These are phyloP conservation scores for Moricandia moricandioides DNA, from an alignment of 345 rosid genomes.

Conservation along the genomic window DNA sequence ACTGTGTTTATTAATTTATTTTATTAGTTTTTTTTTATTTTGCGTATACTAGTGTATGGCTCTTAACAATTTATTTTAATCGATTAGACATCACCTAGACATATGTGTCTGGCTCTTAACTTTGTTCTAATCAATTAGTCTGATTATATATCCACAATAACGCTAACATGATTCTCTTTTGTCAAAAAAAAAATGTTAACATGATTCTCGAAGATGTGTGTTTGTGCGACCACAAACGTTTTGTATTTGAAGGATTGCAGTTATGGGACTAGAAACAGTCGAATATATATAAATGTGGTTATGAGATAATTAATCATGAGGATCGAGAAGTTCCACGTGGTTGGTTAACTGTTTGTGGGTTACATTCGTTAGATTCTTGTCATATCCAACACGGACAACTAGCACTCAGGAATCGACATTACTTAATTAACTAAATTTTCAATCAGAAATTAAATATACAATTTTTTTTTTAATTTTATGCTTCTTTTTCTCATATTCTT, in stretches of 20 bases:
- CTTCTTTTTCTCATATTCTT: background rate
- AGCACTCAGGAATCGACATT: conserved; percentile 21
- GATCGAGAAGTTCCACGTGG: conserved; percentile 32
- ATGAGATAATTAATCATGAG: conserved; percentile 22
- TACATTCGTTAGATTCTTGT: conserved; percentile 36
- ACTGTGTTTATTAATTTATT: too few species aligned
- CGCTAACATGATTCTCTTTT: too few species aligned
- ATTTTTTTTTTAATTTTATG: background rate
- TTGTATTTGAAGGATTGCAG: conserved; percentile 2
- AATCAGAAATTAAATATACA: background rate
- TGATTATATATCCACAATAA: too few species aligned
- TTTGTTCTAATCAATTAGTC: too few species aligned
- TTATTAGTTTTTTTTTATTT: too few species aligned
- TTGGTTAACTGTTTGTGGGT: conserved; percentile 24
- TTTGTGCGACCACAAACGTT: conserved; percentile 9
- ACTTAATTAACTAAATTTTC: conserved; percentile 12
- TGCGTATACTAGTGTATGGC: too few species aligned
- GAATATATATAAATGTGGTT: background rate
- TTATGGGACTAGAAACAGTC: background rate
- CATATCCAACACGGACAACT: conserved; percentile 35
- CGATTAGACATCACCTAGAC: too few species aligned
- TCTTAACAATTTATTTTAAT: too few species aligned
- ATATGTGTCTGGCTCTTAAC: too few species aligned
- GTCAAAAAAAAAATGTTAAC: background rate
- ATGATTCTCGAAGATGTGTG: conserved; percentile 13